Conservation (phyloP, 2,329 filamentous ascomycete species). For the Pseudopyrenochaeta lycopersici region DNA sequence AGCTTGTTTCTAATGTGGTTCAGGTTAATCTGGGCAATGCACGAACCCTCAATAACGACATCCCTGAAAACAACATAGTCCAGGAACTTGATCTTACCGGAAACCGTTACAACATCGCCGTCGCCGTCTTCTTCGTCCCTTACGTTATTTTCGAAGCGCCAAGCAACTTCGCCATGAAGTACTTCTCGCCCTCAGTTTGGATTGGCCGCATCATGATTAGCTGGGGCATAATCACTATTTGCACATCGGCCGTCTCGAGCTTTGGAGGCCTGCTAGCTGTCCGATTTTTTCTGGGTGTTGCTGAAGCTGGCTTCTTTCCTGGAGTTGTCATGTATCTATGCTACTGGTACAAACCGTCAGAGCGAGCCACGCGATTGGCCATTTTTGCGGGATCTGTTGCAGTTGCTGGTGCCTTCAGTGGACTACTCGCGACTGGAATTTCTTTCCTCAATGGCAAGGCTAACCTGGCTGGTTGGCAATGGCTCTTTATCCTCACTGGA, state of each 20-base stretch:
- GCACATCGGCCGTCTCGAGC: constrained; percentile 70
- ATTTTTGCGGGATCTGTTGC: constrained; percentile 75
- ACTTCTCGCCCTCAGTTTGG: constrained; percentile 40
- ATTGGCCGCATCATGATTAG: constrained; percentile 71
- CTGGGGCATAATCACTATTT: constrained; percentile 73
- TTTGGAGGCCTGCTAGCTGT: constrained; percentile 63
- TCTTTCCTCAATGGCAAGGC: constrained; percentile 71
- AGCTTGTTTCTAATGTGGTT: too few relatives aligned
- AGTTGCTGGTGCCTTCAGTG: constrained; percentile 78
- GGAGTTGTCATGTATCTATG: constrained; percentile 78
- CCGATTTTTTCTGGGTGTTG: constrained; percentile 70
- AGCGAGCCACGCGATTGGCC: constrained; percentile 74
- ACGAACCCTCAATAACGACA: constrained; percentile 30
- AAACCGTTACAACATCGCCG: constrained; percentile 25
- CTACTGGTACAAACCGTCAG: constrained; percentile 80
- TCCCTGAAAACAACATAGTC: constrained; percentile 23
- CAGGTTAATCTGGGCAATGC: constrained; percentile 33
- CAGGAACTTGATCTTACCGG: constrained; percentile 23
- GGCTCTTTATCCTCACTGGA: constrained; percentile 68
- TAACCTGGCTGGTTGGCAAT: constrained; percentile 44
- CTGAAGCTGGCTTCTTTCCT: constrained; percentile 71
- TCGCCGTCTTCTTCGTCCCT: constrained; percentile 41
- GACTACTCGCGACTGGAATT: constrained; percentile 75
- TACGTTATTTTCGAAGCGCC: constrained; percentile 70
- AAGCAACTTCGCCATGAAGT: constrained; percentile 60